Base-by-base conservation (phyloP, 352 stramenopile genomes). In the Phytophthora ohioensis region DNA sequence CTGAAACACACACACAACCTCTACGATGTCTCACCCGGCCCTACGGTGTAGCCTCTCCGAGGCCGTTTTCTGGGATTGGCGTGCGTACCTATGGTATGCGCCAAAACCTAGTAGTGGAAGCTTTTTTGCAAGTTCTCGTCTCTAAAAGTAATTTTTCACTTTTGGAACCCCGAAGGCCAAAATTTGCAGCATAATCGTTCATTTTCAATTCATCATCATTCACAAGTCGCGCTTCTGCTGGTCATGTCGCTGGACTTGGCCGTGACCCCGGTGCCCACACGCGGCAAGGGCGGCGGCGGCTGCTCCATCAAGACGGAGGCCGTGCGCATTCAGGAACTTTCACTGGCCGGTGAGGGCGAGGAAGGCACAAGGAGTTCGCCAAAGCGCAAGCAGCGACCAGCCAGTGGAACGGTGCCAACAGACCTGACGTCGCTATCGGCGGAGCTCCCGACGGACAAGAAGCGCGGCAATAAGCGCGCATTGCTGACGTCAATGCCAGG, bases 391-490 rank as follows among this genome's bases (percentile, higher is more conserved):
- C 63, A 71, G 35, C 73, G 51, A 1, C 59, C 64, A 38, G 30
- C 57, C 15, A 67, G 43, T 10, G 63, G 30, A 36, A 76, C 54
- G 39, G n/a, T 66, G 21, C 51, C 64, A 13, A 63, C 52, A 3
- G 60, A 72, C 38, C 32, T 72, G 39, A 73, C 64, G 34, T 46
- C 56, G 43, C 51, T 70, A 3, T 41, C 32, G 4, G 41, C 15
- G 5, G 55, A 67, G 11, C 43, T 72, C 1, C 36, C 43, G 17
- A 46, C 27, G n/a, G 65, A 76, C 39, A 68, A 74, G 48, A 81
- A 76, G 43, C 76, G 78, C 46, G 71, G 79, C 48, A 81, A 86
- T 42, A 88, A 85, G 58, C 75, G 79, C 43, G 59, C 68, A 54
- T 46, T 80, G 11, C 27, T 81, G 36, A 78, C 59, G 39, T 60